Percentiles rank a stretch among this genome's conserved stretches.
These are phyloP conservation scores for Candida coquimbonensis DNA, from an alignment of 805 yeast species.

Conservation along the genomic window DNA sequence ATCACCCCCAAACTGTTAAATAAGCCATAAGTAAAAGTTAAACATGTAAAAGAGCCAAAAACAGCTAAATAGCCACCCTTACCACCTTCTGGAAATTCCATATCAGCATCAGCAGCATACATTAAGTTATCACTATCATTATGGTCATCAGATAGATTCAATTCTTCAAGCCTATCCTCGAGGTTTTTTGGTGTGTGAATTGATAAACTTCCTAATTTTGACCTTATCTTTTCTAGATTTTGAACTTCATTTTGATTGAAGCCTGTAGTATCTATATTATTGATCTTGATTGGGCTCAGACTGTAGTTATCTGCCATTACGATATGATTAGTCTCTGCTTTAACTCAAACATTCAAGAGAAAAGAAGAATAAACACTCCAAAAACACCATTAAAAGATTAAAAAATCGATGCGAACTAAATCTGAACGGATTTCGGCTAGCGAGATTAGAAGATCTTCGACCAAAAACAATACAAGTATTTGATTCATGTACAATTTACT, in stretches of 20 bases:
- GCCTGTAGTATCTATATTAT: too few species aligned
- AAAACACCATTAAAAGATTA: too few species aligned
- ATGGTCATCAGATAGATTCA: too few species aligned
- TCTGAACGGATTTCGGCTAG: too few species aligned
- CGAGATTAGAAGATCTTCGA: too few species aligned
- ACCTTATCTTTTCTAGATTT: not conserved
- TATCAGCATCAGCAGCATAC: constrained; percentile 20
- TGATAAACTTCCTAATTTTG: not conserved
- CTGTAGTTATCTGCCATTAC: not conserved
- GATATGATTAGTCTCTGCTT: too few species aligned
- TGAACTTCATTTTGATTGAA: not conserved
- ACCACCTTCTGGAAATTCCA: constrained; percentile 34
- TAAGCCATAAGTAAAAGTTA: constrained; percentile 47
- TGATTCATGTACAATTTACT: too few species aligned
- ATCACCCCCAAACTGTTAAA: constrained; percentile 56
- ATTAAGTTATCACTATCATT: not conserved
- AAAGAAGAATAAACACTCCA: too few species aligned
- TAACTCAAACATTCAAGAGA: too few species aligned
- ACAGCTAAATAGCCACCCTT: constrained; percentile 37
- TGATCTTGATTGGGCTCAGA: not conserved
- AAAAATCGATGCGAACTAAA: too few species aligned
- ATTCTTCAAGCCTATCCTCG: not conserved
- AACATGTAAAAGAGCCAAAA: constrained; percentile 52
- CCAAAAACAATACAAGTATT: too few species aligned
- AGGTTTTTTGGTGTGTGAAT: not conserved